Evolutionary conservation across 2,329 filamentous ascomycete genomes (phyloP), one percentile per base, ranked within the genome.

Genomic region (Gnomoniopsis sp.): DNA sequence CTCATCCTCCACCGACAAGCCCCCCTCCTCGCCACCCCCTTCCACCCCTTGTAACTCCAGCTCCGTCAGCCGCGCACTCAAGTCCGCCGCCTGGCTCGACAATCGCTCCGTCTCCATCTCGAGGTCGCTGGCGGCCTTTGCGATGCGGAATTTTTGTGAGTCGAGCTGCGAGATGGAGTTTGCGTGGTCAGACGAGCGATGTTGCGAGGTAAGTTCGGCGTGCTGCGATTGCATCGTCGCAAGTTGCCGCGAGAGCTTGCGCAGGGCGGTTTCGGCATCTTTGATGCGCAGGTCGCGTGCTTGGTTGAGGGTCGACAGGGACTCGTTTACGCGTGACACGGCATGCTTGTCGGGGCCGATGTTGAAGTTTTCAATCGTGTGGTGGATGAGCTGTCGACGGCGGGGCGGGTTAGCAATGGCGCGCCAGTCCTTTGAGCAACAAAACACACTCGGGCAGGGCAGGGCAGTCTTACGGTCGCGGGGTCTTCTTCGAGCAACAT

Each of bases 401-500:
- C 15, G 10, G 15, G 3, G 17, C 1, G 43, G n/a, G 43, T 61
- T 36, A 60, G 58, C 56, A 26, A 48, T 34, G 23, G 49, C 23
- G 51, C 22, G 12, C 8, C 12, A 6, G 19, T 21, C 19, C 10
- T 2, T 15, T 8, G n/a, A 34, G 21, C 8, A 8, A 15, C 21
- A 15, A n/a, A n/a, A n/a, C n/a, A n/a, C n/a, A n/a, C n/a, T n/a
- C n/a, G n/a, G n/a, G n/a, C n/a, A n/a, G n/a, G n/a, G n/a, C n/a
- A 12, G 10, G n/a, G 23, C 19, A n/a, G 26, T 41, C 84, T 62
- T 85, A 96, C 91, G 48, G 88, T 88, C 48, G 90, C 90, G 65
- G 93, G 93, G 73, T 95, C 90, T 78, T 97, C 93, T 76, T 96
- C 91, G 76, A 98, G 90, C 72, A 97, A 83, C 89, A 98, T 97